Evolutionary conservation across 345 rosid genomes (phyloP), one percentile per base, ranked within the genome.

Genomic region (Sonneratia alba): DNA sequence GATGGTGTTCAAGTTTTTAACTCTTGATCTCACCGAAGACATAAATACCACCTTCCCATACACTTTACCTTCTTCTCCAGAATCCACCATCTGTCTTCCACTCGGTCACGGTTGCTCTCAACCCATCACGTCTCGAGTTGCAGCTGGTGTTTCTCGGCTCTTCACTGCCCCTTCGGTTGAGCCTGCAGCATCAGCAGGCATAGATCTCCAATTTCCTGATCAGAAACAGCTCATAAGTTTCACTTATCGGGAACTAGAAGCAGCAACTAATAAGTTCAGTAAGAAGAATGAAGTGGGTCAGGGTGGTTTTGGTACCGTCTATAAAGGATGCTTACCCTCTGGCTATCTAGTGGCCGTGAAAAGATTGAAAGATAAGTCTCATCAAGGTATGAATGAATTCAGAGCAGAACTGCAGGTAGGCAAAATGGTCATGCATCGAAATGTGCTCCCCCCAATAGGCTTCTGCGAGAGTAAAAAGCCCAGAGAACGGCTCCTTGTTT

Each of bases 261-360:
- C 24, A 19, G 67, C 73, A 0, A 71, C 73, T 4, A 5, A 27
- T 34, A 59, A 59, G 40, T 71, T 71, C 36, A 27, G 42, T 34
- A 0, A 61, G 49, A 4, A 22, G 14, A 59, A 59, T 43, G 15
- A 59, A 12, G 47, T 61, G 36, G 67, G 73, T 4, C 0, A 0
- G 34, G 55, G 73, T 12, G 67, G 67, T 11, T 61, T n/a, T 18
- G 67, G 73, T 32, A n/a, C 0, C 37, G 73, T 71, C 51, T 71
- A 71, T 27, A 71, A 19, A 71, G 73, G 73, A 15, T 18, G 16
- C 6, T 21, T 71, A 32, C 3, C 36, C 21, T 62, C 42, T 59
- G 73, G 73, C 45, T 40, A 43, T 71, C 27, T 3, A 19, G 55
- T 59, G 67, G 73, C 73, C 5, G 45, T 71, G 7, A 71, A 71